Evolutionary conservation across 2,329 filamentous ascomycete species (phyloP), one percentile per base, ranked within the genome.

Genomic region (Nothomitra cinnamomea): DNA sequence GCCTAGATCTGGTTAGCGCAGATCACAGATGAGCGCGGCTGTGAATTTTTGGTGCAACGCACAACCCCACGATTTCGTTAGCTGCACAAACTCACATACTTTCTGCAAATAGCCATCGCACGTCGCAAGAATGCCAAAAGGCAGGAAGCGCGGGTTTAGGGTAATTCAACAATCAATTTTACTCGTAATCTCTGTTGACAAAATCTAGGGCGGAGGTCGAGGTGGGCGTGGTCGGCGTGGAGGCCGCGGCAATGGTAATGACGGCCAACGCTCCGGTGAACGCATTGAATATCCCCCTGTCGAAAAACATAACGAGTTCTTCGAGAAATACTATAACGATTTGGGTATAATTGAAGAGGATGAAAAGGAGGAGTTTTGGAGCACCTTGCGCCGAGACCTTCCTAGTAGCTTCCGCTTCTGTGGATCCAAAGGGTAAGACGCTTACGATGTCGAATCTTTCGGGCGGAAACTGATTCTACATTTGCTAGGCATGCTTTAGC

Each of bases 331-430:
- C 72, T 98, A 98, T 73, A 83, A 94, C 65, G 73, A 76, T 57
- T 74, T 89, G 28, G 75, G 85, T 4, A 78, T 88, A 56, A 71
- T 96, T 6, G 76, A 84, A 0, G 85, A 88, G 51, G 79, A 82
- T 47, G 90, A 96, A 70, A 80, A 78, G 62, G 73, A 80, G 54
- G 75, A 78, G 8, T 96, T 95, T 69, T 98, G 92, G 92, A 76
- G 78, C 38, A 79, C 85, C 0, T 72, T 96, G 65, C 79, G 81
- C 62, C 79, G 83, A 58, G 89, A 96, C 65, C 73, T 98, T 51
- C 92, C 92, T 54, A 96, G 95, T 72, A 95, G 89, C 69, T 98
- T 96, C 73, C 82, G 92, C 57, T 98, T 98, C 70, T 94, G 88
- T 56, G 92, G 92, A 38, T 95, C 88, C 48, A 94, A 90, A 75